Conservation (phyloP, 768 basidiomycete genomes). For the Podaxis mareebaensis region DNA sequence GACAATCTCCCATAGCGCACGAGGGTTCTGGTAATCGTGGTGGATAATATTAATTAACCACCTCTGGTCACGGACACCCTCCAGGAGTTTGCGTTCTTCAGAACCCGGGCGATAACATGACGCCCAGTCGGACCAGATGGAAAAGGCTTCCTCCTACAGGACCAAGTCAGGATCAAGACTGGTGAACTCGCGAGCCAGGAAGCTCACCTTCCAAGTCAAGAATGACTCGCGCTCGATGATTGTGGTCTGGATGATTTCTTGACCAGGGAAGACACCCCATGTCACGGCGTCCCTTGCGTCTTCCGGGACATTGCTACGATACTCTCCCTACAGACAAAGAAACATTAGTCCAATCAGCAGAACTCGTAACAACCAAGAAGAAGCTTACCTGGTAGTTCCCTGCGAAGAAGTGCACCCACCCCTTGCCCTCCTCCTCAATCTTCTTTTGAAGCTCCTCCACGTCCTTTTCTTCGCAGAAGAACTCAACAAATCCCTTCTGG, state of each 20-base stretch:
- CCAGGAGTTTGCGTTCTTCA: constrained; percentile 69
- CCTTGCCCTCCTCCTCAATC: constrained; percentile 52
- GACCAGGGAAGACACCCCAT: constrained; percentile 97
- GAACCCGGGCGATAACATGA: constrained; percentile 80
- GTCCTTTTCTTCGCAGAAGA: constrained; percentile 72
- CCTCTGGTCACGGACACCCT: constrained; percentile 64
- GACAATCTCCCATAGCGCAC: constrained; percentile 86
- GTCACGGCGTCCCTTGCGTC: constrained; percentile 92
- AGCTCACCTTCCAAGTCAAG: constrained; percentile 88
- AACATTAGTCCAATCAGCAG: neutral
- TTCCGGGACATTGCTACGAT: constrained; percentile 74
- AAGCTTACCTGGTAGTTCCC: constrained; percentile 69
- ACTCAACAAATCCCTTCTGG: constrained; percentile 98
- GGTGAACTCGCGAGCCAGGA: neutral
- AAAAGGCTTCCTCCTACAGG: constrained; percentile 89
- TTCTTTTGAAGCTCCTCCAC: constrained; percentile 60
- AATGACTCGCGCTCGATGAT: constrained; percentile 96
- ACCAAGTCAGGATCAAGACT: constrained; percentile 9
- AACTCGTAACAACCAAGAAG: constrained; percentile 18
- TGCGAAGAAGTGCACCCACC: constrained; percentile 85
- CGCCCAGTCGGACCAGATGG: constrained; percentile 95
- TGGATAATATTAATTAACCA: constrained; percentile 95
- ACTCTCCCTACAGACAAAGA: constrained; percentile 61
- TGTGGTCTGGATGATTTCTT: constrained; percentile 94
- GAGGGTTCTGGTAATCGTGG: constrained; percentile 83